These are phyloP conservation scores for Rhizopus delemar DNA, from an alignment of 371 early-diverging fungal species.

Conservation along the genomic window DNA sequence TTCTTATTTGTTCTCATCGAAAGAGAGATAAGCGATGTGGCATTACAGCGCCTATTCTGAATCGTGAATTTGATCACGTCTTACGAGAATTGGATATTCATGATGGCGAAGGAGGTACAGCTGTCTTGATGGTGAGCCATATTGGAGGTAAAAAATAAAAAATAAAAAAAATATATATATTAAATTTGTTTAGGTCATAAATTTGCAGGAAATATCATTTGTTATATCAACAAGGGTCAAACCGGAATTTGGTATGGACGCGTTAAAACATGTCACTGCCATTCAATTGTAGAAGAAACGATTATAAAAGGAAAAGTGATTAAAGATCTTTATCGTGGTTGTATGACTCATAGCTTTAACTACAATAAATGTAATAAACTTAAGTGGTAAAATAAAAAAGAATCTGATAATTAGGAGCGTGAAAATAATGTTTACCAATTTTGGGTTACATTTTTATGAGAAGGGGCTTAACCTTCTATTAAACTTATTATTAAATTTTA, in stretches of 20 bases:
- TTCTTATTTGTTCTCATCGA: constrained; percentile 80
- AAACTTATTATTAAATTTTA: no score
- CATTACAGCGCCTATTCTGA: constrained; percentile 71
- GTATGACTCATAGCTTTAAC: constrained; percentile 56
- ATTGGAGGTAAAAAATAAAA: constrained; percentile 58
- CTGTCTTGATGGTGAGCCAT: constrained; percentile 68
- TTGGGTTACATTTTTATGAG: no score
- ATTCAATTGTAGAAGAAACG: constrained; percentile 60
- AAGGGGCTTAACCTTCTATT: no score
- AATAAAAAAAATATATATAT: not conserved
- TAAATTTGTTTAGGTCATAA: constrained; percentile 61
- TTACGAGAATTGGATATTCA: constrained; percentile 61
- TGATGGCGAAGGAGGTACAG: constrained; percentile 46
- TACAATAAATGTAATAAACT: constrained; percentile 23
- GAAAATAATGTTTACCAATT: no score
- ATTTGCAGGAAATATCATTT: constrained; percentile 79
- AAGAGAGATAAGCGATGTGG: constrained; percentile 83
- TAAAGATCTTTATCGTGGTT: constrained; percentile 63
- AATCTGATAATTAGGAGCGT: not conserved
- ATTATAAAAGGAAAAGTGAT: constrained; percentile 58
- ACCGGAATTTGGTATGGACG: constrained; percentile 71
- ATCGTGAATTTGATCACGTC: constrained; percentile 65
- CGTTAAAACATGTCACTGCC: constrained; percentile 62
- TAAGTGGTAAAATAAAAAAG: constrained; percentile 18
- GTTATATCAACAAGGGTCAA: constrained; percentile 56